phyloP scores from a whole-genome alignment of 257 asterid species.

The Datura wrightii region DNA sequence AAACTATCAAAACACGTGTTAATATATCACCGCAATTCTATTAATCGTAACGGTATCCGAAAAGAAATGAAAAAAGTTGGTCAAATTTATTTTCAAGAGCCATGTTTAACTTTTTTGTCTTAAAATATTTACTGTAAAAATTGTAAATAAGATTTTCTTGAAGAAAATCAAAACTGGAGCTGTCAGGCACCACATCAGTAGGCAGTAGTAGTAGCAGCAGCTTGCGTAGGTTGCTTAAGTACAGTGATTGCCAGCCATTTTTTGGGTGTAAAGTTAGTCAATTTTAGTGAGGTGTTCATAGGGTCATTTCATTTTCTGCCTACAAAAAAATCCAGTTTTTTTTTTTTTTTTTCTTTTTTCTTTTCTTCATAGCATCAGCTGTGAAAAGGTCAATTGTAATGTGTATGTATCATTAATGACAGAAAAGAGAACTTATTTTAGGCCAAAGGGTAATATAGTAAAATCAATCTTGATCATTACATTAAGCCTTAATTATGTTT shows the following conservation, averaged over 20 bases:
- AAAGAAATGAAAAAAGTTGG: background rate
- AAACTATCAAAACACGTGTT: background rate
- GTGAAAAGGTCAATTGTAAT: background rate
- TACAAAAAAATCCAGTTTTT: background rate
- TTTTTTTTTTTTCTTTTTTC: no score
- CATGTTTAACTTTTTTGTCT: background rate
- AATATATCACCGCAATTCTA: background rate
- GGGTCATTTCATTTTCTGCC: background rate
- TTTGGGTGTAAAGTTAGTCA: slow-evolving; percentile 13
- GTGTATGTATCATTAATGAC: background rate
- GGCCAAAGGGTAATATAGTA: slow-evolving; percentile 30
- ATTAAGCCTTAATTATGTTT: background rate
- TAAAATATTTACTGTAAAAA: background rate
- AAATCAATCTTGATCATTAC: background rate
- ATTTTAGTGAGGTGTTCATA: background rate
- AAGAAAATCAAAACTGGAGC: background rate
- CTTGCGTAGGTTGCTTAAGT: slow-evolving; percentile 17
- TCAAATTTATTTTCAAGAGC: background rate
- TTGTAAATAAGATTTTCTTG: background rate
- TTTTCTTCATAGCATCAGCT: background rate
- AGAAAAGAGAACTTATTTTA: background rate
- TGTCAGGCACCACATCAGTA: background rate
- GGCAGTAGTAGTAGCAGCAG: background rate
- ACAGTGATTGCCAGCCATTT: slow-evolving; percentile 31
- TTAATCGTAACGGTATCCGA: background rate